A percentile compares a stretch with the other conserved stretches of the same genome.
phyloP scores from a whole-genome alignment of 176 grass and related monocot species.

The Cenchrus americanus region DNA sequence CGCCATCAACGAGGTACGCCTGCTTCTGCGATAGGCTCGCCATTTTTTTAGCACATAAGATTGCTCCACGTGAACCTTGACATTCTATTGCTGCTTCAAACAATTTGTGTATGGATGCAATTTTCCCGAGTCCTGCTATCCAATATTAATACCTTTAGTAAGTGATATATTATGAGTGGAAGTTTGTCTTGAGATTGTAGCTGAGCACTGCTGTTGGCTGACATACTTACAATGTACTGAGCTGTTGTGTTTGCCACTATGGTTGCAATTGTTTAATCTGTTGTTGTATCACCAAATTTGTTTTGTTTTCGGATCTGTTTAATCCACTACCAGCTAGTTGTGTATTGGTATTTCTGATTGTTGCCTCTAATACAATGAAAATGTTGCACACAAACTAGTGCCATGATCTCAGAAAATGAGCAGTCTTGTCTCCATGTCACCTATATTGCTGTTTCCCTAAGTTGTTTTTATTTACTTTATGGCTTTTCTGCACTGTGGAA shows the following conservation, averaged over 20 bases:
- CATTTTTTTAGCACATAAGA: not conserved
- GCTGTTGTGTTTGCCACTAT: not conserved
- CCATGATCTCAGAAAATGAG: not conserved
- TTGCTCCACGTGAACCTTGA: not conserved
- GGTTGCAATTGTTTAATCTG: not conserved
- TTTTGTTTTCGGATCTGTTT: not conserved
- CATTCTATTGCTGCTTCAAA: not conserved
- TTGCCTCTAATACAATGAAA: not conserved
- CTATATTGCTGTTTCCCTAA: not conserved
- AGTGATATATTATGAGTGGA: not conserved
- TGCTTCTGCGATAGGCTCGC: not conserved
- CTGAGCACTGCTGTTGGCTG: not conserved
- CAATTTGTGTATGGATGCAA: not conserved
- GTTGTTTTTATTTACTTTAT: not conserved
- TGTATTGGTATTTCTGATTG: not conserved
- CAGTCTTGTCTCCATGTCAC: not conserved
- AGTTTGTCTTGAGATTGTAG: not conserved
- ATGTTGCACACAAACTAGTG: not conserved
- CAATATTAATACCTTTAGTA: not conserved
- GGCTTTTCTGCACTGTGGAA: not conserved
- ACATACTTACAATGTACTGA: not conserved
- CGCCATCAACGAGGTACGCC: constrained; percentile 71
- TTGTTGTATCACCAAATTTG: not conserved
- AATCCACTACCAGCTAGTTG: not conserved
- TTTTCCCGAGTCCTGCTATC: not conserved